These are phyloP conservation scores for Aureobasidium pullulans DNA, from an alignment of 2,329 filamentous ascomycete species.

Conservation along the genomic window DNA sequence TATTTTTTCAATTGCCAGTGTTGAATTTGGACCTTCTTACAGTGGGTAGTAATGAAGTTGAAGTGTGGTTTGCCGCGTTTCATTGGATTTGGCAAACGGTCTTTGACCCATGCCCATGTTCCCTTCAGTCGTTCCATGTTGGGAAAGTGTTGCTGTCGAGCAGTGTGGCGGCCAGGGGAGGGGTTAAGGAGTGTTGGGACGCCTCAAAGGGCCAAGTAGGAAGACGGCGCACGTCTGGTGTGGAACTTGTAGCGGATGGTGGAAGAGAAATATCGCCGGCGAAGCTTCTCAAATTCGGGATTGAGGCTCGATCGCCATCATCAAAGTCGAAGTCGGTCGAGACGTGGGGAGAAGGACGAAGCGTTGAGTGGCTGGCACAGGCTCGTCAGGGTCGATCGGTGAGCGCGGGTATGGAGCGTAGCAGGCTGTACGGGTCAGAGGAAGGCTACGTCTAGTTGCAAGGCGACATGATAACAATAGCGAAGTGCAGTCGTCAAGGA, in stretches of 20 bases:
- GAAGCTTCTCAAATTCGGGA: constrained; percentile 3
- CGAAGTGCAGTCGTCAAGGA: not conserved
- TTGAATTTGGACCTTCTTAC: constrained; percentile 39
- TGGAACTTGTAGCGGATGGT: not conserved
- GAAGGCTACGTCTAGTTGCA: not conserved
- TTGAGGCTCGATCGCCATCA: constrained; percentile 6
- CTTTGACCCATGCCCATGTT: constrained; percentile 17
- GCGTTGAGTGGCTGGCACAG: not conserved
- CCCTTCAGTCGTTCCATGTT: constrained; percentile 18
- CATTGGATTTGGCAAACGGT: constrained; percentile 15
- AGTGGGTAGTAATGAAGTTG: constrained; percentile 77
- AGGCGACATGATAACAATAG: not conserved
- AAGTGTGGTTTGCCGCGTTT: constrained; percentile 51
- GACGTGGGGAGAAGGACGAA: not conserved
- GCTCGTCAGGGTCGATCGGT: not conserved
- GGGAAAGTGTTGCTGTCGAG: not conserved
- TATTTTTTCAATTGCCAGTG: not conserved
- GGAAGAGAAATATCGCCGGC: not conserved
- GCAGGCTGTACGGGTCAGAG: not conserved
- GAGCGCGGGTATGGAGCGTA: not conserved
- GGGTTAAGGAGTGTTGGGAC: not conserved
- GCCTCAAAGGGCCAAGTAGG: not conserved
- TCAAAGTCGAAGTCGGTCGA: constrained; percentile 4
- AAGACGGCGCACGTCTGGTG: not conserved
- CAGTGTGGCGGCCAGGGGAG: not conserved